Base-by-base conservation (phyloP, 176 grass and related monocot species). In the Chloris gayana region DNA sequence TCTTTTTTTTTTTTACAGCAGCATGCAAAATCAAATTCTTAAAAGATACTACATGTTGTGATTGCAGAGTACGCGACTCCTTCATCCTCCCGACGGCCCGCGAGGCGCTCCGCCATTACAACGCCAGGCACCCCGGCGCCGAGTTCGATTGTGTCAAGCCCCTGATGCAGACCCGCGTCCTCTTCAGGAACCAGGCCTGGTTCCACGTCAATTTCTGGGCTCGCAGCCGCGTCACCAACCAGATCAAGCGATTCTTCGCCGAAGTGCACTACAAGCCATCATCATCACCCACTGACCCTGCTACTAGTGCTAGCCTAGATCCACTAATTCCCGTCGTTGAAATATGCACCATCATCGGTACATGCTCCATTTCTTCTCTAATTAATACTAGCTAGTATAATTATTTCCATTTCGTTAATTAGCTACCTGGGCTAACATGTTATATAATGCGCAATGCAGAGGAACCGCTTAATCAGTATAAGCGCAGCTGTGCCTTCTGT, bases 291-390 rank as follows among this genome's bases (percentile, higher is more conserved):
- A 9, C 9, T 6, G 35, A 37, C 41, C 11, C 41, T 10, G 41
- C 5, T 5, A 4, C 41, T 13, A 44, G 11, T 12, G 11, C 9
- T 44, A 44, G 2, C 2, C 41, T 10, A 44, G 1, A 44, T 12
- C 10, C 9, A 44, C 2, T 44, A 24, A 10, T 73, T 38, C 69
- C 69, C 39, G 35, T 64, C 9, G 69, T 82, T 73, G 80, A 82
- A 73, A 27, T 30, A 37, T 82, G 69, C 80, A 50, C 41, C 41
- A 64, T 82, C 14, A 82, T 82, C 9, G 58, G 69, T 82, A 53
- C 49, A 64, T 33, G 35, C 12, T 46, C 44, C 13, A 10, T 45
- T 13, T 9, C 6, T 45, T 37, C 35, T 37, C 7, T 37, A 37
- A n/a, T n/a, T n/a, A n/a, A n/a, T n/a, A n/a, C n/a, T n/a, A n/a